Conservation (phyloP, 2,329 filamentous ascomycete genomes). For the Exophiala dermatitidis region DNA sequence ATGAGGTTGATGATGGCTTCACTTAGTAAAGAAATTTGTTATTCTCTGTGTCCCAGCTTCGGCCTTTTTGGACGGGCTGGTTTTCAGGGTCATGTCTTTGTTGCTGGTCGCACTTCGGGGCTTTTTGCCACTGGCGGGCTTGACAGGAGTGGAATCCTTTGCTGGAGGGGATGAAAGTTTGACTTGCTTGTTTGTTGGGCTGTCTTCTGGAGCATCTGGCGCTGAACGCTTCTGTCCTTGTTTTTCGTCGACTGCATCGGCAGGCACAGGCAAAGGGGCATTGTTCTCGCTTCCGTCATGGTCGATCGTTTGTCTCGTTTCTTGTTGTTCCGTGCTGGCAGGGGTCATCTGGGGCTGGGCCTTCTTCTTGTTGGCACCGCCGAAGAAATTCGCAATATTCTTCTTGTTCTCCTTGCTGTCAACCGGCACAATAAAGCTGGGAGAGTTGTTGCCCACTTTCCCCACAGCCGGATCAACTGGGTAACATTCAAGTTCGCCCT, state of each 20-base stretch:
- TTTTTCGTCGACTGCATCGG: slow-evolving; percentile 21
- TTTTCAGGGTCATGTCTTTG: slow-evolving; percentile 40
- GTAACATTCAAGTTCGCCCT: slow-evolving; percentile 74
- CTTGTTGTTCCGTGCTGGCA: slow-evolving; percentile 30
- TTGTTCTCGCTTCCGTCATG: slow-evolving; percentile 45
- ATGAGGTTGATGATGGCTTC: neutral
- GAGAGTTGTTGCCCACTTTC: slow-evolving; percentile 87
- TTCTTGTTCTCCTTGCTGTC: slow-evolving; percentile 81
- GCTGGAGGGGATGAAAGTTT: slow-evolving; percentile 21
- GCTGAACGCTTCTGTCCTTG: slow-evolving; percentile 29
- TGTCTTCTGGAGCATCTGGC: slow-evolving; percentile 15
- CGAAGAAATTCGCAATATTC: slow-evolving; percentile 92
- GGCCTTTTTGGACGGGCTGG: slow-evolving; percentile 36
- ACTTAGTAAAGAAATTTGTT: slow-evolving; percentile 43
- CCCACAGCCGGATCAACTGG: slow-evolving; percentile 82
- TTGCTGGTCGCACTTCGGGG: slow-evolving; percentile 53
- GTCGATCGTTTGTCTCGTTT: slow-evolving; percentile 40
- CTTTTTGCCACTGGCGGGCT: slow-evolving; percentile 38
- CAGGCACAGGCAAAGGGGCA: slow-evolving; percentile 43
- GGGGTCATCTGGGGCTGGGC: slow-evolving; percentile 8
- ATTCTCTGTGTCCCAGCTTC: slow-evolving; percentile 47
- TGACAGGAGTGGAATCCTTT: slow-evolving; percentile 34
- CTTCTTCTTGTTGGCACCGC: slow-evolving; percentile 37
- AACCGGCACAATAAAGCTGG: slow-evolving; percentile 73
- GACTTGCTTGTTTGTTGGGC: slow-evolving; percentile 16